Base-by-base conservation (phyloP, 495 filamentous ascomycete species). In the Gamarada debralockiae region DNA sequence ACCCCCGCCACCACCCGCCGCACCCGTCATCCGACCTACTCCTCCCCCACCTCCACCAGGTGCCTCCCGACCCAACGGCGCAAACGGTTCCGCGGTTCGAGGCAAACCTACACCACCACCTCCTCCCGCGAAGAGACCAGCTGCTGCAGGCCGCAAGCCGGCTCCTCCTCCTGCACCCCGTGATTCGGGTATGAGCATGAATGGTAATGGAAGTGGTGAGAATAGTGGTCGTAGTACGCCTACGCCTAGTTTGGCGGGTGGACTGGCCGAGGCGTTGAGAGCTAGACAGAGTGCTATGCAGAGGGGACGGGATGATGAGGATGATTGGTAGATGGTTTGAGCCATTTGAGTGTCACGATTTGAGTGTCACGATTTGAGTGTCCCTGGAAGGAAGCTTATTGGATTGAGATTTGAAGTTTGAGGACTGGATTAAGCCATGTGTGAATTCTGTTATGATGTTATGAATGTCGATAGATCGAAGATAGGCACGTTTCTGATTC, bases 121-220 rank as follows among this genome's bases (percentile, higher is more conserved):
- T 45, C 92, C 92, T 0, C 92, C 92, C 0, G 82, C 83, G 9
- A 98, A 97, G 72, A 78, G 92, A n/a, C 92, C 93, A 9, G 76
- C 72, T 17, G 77, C 73, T 2, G 76, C 71, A 3, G 81, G 80
- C 44, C 87, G 83, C 60, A 89, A 90, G 55, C 80, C 84, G 0
- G 71, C 78, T 0, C 77, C 82, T 9, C 75, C 78, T 3, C 71
- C 81, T 9, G 83, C 84, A 43, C 82, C 81, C 3, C 72, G 84
- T 4, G 88, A 89, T 57, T 89, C 81, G 51, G 81, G 83, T 2
- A 84, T 86, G 61, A 90, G 88, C 62, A 73, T 89, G 68, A 83
- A 84, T 54, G 80, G 77, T 3, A 82, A 81, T 17, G 80, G 79
- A 13, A 87, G 86, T 42, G 84, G 79, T 33, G 75, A 84, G 18